A percentile compares a stretch with the other conserved stretches of the same genome.
Conservation (phyloP, 257 asterid genomes). For the Solanum lycopersicoides region DNA sequence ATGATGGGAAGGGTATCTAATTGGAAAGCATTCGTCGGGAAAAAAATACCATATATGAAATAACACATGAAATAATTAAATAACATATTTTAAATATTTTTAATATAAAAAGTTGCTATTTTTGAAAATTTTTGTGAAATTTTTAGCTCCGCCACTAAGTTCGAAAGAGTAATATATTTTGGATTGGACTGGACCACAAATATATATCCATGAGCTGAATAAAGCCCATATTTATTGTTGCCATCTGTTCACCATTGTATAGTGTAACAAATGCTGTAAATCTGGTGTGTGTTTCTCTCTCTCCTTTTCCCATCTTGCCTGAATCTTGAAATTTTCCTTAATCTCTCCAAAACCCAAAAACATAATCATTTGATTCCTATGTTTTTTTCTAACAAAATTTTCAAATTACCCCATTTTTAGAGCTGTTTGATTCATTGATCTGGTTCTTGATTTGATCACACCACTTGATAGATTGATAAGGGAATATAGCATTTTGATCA, state of each 20-base stretch:
- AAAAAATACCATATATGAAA: too few relatives aligned
- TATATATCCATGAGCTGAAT: not conserved
- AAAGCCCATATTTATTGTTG: not conserved
- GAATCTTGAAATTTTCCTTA: not conserved
- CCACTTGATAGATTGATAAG: conserved; percentile 1
- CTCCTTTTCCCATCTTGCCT: not conserved
- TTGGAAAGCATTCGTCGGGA: too few relatives aligned
- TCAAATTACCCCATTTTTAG: not conserved
- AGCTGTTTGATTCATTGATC: conserved; percentile 16
- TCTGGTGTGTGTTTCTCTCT: not conserved
- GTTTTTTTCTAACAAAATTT: not conserved
- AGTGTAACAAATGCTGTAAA: not conserved
- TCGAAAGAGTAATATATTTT: not conserved
- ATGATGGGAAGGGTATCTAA: too few relatives aligned
- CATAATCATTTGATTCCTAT: not conserved
- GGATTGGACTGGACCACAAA: not conserved
- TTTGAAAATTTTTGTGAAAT: rapidly evolving
- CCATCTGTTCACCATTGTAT: not conserved
- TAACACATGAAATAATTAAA: too few relatives aligned
- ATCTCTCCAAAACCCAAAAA: not conserved
- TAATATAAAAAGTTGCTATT: too few relatives aligned
- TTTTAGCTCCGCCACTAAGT: too few relatives aligned
- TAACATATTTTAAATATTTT: too few relatives aligned
- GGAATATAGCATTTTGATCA: conserved; percentile 16
- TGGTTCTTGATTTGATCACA: conserved; percentile 29